phyloP scores from a whole-genome alignment of 129 eudicot genomes.

The Flaveria ramosissima region DNA sequence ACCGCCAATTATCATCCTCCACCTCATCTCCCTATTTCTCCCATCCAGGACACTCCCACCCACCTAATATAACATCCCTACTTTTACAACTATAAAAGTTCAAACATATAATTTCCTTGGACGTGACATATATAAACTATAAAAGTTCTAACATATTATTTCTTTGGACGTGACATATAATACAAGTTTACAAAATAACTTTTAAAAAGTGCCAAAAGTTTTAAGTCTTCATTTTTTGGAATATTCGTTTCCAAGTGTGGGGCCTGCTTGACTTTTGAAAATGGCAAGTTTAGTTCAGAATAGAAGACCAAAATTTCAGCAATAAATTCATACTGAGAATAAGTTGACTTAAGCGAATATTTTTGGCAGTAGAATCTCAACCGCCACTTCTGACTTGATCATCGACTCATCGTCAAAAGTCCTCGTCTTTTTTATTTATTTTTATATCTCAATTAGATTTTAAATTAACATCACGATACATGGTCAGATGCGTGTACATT shows the following conservation, averaged over 20 bases:
- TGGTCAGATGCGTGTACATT: too few relatives aligned
- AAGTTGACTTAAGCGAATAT: conserved; percentile 26
- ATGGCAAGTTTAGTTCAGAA: conserved; percentile 4
- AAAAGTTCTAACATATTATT: not conserved
- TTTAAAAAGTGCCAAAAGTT: conserved; percentile 6
- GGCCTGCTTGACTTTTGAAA: conserved; percentile 13
- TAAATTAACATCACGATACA: too few relatives aligned
- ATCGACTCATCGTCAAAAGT: conserved; percentile 9
- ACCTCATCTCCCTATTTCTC: too few relatives aligned
- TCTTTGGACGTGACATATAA: not conserved
- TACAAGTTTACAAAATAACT: conserved; percentile 14
- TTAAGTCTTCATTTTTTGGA: not conserved
- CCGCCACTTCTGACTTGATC: conserved; percentile 30
- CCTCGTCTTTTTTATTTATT: not conserved
- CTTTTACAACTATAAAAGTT: not conserved
- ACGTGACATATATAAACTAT: not conserved
- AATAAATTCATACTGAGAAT: conserved; percentile 13
- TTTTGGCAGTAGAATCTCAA: conserved; percentile 26
- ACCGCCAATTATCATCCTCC: too few relatives aligned
- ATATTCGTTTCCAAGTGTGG: conserved; percentile 16
- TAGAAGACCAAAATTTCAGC: conserved; percentile 23
- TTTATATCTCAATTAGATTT: too few relatives aligned
- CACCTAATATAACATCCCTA: not conserved
- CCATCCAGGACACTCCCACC: too few relatives aligned
- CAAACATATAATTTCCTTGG: not conserved